Evolutionary conservation across 805 yeast species (phyloP), one percentile per base, ranked within the genome.

Genomic region (Candida manassasensis): DNA sequence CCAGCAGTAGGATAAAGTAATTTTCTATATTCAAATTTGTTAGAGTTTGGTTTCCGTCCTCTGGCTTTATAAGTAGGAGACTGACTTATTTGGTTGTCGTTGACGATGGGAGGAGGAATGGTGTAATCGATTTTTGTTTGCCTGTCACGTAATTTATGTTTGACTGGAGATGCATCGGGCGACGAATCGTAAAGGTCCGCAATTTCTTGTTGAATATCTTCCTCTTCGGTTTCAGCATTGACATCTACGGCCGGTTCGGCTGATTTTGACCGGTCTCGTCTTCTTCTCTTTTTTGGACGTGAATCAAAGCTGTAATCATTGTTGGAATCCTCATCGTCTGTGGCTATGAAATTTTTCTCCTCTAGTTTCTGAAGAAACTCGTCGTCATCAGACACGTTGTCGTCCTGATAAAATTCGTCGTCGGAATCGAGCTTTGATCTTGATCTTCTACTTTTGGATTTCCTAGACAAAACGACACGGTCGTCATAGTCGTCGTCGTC

Each of bases 1-100:
- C 98, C 98, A 11, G 88, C 87, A 0, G 96, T 90, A 5, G 96
- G 95, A 51, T 84, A 89, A 25, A 93, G 62, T 27, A 95, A 73
- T 50, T 88, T 73, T 27, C 83, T 55, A 36, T 57, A 63, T 27
- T 66, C 72, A 18, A 71, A 75, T 29, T 74, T 76, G 35, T 51
- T 52, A 12, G 66, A 53, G 5, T 61, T 51, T 13, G 69, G 59
- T n/a, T 63, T 58, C 27, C 70, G 57, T 29, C 62, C 47, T 44
- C 71, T 64, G 7, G 38, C 32, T 26, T 44, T 35, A 34, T 46
- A 16, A 40, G 61, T 21, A 48, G 36, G 27, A 3, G 27, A 26
- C 27, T 41, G 47, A 10, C 34, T 61, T 40, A 37, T 42, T 45
- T 62, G 72, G 26, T 45, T 44, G 34, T 71, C 77, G 36, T 60